Evolutionary conservation across 768 basidiomycete genomes (phyloP), one percentile per base, ranked within the genome.

Genomic region (Pleurotus djamor): DNA sequence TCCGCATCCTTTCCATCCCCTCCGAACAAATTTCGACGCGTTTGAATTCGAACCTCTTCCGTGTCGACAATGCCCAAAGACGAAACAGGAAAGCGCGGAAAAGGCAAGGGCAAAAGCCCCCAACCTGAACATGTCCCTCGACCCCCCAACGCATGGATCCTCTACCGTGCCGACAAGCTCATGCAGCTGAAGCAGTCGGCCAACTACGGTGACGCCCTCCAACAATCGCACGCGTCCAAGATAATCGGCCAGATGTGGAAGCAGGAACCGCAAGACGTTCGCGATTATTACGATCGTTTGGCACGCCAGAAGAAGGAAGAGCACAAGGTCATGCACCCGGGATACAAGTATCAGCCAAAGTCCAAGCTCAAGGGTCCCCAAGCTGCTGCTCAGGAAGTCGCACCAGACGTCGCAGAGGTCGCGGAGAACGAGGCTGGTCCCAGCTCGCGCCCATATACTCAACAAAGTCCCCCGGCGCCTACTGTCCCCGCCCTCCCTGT

Each of bases 131-230:
- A 35, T 33, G 34, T 44, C n/a, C 54, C 54, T 1, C 37, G 92
- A 0, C 91, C 92, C 3, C 84, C 86, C 8, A 94, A 93, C 67
- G 86, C 91, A 0, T 94, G 90, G 89, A 93, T 94, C 60, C 63
- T 93, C 13, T 94, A 89, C 71, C 84, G 92, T 44, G 83, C 87
- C 2, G 79, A 84, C 61, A 84, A 81, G 66, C 74, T 83, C 45
- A 72, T 70, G 60, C 68, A 74, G 9, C 68, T 87, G 54, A 73
- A 76, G 14, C 73, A 75, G 44, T 62, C 69, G 28, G 59, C 63
- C 37, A 69, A 69, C 28, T 68, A 69, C 48, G 73, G 74, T 62
- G 73, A 60, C 61, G 78, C 82, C 5, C 10, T 43, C 16, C 54
- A 56, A 2, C 91, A 92, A 68, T 83, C 84, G 4, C 79, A 81